Evolutionary conservation across 768 basidiomycete genomes (phyloP).

Genomic region (Lentinula boryana): DNA sequence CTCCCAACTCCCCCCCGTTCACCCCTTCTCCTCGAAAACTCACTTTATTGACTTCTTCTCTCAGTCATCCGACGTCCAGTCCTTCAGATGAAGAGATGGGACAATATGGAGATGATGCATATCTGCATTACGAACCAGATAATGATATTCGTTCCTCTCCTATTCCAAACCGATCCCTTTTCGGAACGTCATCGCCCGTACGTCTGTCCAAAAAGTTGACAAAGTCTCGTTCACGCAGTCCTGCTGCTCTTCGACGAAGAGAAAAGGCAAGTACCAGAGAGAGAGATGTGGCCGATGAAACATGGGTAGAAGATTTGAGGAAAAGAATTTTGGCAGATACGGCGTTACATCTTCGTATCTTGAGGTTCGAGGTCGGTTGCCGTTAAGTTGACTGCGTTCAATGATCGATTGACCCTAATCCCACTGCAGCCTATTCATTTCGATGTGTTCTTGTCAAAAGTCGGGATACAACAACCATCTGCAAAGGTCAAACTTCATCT

Average conservation of each 20-base stretch:
- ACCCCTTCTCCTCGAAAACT: constrained; percentile 4
- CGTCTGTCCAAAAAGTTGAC: neutral
- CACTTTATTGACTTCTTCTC: constrained; percentile 1
- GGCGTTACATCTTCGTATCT: constrained; percentile 45
- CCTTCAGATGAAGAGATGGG: constrained; percentile 1
- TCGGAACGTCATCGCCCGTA: neutral
- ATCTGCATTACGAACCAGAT: constrained; percentile 29
- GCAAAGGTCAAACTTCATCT: constrained; percentile 33
- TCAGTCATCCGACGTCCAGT: neutral
- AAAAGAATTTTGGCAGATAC: constrained; percentile 36
- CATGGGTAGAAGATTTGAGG: constrained; percentile 37
- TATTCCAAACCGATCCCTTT: neutral
- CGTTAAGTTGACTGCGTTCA: neutral
- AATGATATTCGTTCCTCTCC: neutral
- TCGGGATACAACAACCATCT: constrained; percentile 20
- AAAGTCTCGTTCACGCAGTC: neutral
- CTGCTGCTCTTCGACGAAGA: neutral
- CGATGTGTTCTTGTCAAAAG: constrained; percentile 42
- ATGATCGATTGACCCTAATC: neutral
- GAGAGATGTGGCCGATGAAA: constrained; percentile 25
- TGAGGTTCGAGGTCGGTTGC: constrained; percentile 57
- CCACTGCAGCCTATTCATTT: constrained; percentile 50
- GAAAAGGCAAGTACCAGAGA: neutral
- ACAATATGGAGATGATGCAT: constrained; percentile 20
- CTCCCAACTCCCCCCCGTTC: constrained; percentile 6